Base-by-base conservation (phyloP, 192 early-diverging fungal genomes). In the Coemansia sp. region DNA sequence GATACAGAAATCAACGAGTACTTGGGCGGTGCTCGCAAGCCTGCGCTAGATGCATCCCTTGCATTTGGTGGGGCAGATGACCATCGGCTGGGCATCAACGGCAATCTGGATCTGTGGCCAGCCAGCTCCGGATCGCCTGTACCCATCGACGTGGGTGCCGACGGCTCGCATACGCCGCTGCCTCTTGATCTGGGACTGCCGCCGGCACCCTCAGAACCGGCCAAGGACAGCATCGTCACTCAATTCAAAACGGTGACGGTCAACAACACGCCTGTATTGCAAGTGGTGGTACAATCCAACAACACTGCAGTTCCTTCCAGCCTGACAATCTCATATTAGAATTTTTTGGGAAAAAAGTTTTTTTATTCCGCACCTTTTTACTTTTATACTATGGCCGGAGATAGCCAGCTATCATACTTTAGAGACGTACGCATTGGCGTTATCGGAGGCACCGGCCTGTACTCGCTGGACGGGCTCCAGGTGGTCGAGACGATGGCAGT, bases 371-470 rank as follows among this genome's bases (percentile, higher is more conserved):
- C 46, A 28, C 26, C 6, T 47, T 49, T 30, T 26, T 17, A 49
- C 7, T 28, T 15, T n/a, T 51, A 43, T 26, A 17, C 20, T 6
- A 58, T 58, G 56, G 41, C 56, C n/a, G 45, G 44, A 3, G 36
- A 23, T 14, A 15, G 43, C 7, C 20, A 58, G 20, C 30, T 20
- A 0, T 10, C 43, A 28, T 72, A 59, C 38, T 72, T 72, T 49
- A 61, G 56, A 12, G 79, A 85, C 66, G 86, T 93, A 53, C 81
- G 87, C 57, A 88, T 98, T 62, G 96, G 85, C 48, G 79, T 98
- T 55, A 98, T 98, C 55, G 97, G 97, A 39, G 97, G 97, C 18
- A 90, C 91, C 17, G 92, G 93, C 45, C 88, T 94, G 48, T 96
- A 97, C 81, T 62, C 86, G 39, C 85, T 97, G 50, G 89, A 93